Percentiles rank a stretch among this genome's conserved stretches.
Evolutionary conservation across 2,329 filamentous ascomycete genomes (phyloP).

Genomic region (Geoglossum cookeanum): DNA sequence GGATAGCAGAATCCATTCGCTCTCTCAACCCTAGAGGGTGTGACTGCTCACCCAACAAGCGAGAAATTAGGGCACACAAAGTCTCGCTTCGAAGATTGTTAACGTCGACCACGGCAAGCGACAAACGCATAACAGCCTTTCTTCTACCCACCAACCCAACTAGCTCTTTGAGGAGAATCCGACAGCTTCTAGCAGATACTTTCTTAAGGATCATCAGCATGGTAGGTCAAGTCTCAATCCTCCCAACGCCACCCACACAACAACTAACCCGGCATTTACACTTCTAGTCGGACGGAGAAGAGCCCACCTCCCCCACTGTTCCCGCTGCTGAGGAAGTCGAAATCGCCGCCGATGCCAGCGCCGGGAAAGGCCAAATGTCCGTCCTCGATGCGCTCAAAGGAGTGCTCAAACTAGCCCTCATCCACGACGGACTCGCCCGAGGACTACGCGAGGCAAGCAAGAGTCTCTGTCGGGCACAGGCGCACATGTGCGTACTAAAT

Average conservation of each 20-base stretch:
- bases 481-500: slow-evolving; percentile 99
- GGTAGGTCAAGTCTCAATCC: slow-evolving; percentile 16
- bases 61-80: background rate
- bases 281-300: slow-evolving; percentile 98
- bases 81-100: background rate
- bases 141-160: background rate
- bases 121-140: background rate
- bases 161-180: slow-evolving; percentile 34
- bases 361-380: slow-evolving; percentile 76
- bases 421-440: slow-evolving; percentile 98
- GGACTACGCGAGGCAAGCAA: slow-evolving; percentile 97
- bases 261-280: background rate
- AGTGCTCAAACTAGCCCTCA: slow-evolving; percentile 93
- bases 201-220: slow-evolving; percentile 23
- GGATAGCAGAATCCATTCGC: no score
- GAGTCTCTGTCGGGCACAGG: slow-evolving; percentile 94
- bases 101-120: background rate
- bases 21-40: background rate
- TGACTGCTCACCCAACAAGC: background rate
- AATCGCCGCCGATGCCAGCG: slow-evolving; percentile 73
- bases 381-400: slow-evolving; percentile 98
- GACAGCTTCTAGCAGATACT: slow-evolving; percentile 21
- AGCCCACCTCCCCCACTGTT: slow-evolving; percentile 60
- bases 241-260: background rate
- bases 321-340: slow-evolving; percentile 61